Percentiles rank a stretch among this genome's conserved stretches.
Evolutionary conservation across 2,329 filamentous ascomycete genomes (phyloP).

Genomic region (Aureobasidium sp.): DNA sequence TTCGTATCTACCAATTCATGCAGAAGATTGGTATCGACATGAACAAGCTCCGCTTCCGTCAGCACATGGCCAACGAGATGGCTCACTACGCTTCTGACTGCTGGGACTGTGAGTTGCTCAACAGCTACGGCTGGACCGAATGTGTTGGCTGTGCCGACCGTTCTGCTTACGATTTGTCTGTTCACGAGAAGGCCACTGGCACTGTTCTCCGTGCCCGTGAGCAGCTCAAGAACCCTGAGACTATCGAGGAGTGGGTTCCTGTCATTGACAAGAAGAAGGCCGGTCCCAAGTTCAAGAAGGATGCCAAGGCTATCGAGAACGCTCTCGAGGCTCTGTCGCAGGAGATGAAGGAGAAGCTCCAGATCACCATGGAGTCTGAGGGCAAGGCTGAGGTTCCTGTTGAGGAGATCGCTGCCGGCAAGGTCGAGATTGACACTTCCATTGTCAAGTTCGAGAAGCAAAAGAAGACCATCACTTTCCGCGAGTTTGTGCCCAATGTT

Average conservation of each 20-base stretch:
- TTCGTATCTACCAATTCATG: slow-evolving; percentile 86
- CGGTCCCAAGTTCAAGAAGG: slow-evolving; percentile 90
- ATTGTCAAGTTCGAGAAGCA: slow-evolving; percentile 76
- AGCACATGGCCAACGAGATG: slow-evolving; percentile 90
- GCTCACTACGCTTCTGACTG: slow-evolving; percentile 95
- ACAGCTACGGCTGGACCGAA: slow-evolving; percentile 94
- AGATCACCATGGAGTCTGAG: slow-evolving; percentile 61
- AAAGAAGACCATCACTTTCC: slow-evolving; percentile 70
- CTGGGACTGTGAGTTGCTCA: slow-evolving; percentile 93
- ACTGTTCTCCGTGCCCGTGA: slow-evolving; percentile 70
- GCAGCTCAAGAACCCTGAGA: slow-evolving; percentile 65
- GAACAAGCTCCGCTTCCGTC: slow-evolving; percentile 86
- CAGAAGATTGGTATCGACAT: slow-evolving; percentile 79
- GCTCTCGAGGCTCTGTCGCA: slow-evolving; percentile 70
- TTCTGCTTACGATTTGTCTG: slow-evolving; percentile 86
- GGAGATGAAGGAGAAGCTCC: slow-evolving; percentile 70
- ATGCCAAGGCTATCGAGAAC: slow-evolving; percentile 75
- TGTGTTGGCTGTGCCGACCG: slow-evolving; percentile 95
- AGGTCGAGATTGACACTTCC: slow-evolving; percentile 70
- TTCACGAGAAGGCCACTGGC: slow-evolving; percentile 89
- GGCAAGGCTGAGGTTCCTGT: slow-evolving; percentile 75
- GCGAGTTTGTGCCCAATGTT: slow-evolving; percentile 82
- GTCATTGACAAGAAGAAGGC: slow-evolving; percentile 94
- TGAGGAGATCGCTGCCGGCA: slow-evolving; percentile 56
- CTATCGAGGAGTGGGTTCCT: slow-evolving; percentile 78